Percentiles rank a stretch among this genome's conserved stretches.
These are phyloP conservation scores for Xanthoconium separans DNA, from an alignment of 1,284 basidiomycete genomes.

Conservation along the genomic window DNA sequence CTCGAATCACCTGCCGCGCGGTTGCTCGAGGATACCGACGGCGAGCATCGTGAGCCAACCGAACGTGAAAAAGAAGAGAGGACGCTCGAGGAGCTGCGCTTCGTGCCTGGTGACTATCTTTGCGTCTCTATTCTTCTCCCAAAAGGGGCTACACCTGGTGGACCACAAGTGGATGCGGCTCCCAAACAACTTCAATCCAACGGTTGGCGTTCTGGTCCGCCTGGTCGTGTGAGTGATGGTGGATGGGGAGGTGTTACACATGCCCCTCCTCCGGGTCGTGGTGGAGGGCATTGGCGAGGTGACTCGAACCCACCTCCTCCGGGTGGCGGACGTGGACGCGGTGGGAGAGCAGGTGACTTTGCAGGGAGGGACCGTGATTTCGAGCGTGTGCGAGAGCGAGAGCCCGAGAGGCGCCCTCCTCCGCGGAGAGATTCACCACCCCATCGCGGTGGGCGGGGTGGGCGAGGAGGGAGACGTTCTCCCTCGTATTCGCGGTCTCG, in stretches of 20 bases:
- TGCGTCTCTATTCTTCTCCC: constrained; percentile 69
- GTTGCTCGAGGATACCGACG: constrained; percentile 53
- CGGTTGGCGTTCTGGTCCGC: constrained; percentile 43
- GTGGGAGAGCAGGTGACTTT: constrained; percentile 39
- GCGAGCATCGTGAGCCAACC: constrained; percentile 36
- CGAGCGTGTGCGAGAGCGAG: constrained; percentile 35
- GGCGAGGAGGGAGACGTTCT: constrained; percentile 41
- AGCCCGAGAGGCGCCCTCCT: constrained; percentile 34
- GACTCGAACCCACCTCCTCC: constrained; percentile 49
- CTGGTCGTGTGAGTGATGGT: constrained; percentile 41
- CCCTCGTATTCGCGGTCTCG: constrained; percentile 33
- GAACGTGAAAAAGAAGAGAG: constrained; percentile 56
- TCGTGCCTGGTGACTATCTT: constrained; percentile 76
- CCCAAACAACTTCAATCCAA: constrained; percentile 32
- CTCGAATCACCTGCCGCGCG: constrained; percentile 55
- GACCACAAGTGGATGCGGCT: constrained; percentile 19
- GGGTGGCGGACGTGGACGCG: constrained; percentile 43
- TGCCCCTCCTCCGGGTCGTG: constrained; percentile 40
- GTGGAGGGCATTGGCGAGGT: constrained; percentile 70
- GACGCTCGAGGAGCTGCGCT: constrained; percentile 72
- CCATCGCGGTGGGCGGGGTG: constrained; percentile 38
- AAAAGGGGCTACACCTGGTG: constrained; percentile 53
- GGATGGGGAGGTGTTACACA: constrained; percentile 45
- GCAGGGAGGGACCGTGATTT: constrained; percentile 36
- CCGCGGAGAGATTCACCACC: constrained; percentile 46